A percentile compares a stretch with the other conserved stretches of the same genome.
These are phyloP conservation scores for Nitzschia inconspicua DNA, from an alignment of 108 stramenopile species.

Conservation along the genomic window DNA sequence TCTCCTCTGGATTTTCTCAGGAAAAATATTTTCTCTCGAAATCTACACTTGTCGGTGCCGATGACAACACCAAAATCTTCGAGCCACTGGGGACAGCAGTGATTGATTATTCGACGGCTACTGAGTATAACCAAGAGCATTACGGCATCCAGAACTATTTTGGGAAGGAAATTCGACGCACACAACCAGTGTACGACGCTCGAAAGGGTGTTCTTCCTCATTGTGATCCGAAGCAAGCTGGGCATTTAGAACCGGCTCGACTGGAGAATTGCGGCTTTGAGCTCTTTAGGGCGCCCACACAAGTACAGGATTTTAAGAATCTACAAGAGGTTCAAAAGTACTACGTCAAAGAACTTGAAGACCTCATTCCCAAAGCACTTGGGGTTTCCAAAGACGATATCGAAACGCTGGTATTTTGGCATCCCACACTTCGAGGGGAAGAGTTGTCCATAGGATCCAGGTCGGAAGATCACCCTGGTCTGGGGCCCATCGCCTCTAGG, in stretches of 20 bases:
- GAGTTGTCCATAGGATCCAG: slow-evolving; percentile 17
- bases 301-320: slow-evolving; percentile 9
- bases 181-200: slow-evolving; percentile 16
- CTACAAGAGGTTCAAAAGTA: slow-evolving; percentile 1
- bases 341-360: slow-evolving; percentile 9
- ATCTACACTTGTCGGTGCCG: too few species aligned
- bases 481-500: slow-evolving; percentile 39
- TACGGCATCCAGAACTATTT: slow-evolving; percentile 23
- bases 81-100: slow-evolving; percentile 5
- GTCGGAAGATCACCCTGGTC: too few species aligned
- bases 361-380: slow-evolving; percentile 17
- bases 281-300: slow-evolving; percentile 3
- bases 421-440: slow-evolving; percentile 59
- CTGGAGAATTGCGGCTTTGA: slow-evolving; percentile 12
- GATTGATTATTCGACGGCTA: slow-evolving; percentile 55
- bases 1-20: too few species aligned
- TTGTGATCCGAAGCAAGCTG: slow-evolving; percentile 2
- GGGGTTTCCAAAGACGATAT: background rate
- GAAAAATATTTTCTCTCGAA: too few species aligned
- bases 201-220: slow-evolving; percentile 15
- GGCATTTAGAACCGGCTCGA: background rate
- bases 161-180: background rate
- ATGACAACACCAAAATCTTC: too few species aligned
- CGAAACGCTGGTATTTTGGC: slow-evolving; percentile 28
- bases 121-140: slow-evolving; percentile 46